A percentile compares a stretch with the other conserved stretches of the same genome.
phyloP scores from a whole-genome alignment of 2,329 filamentous ascomycete genomes.

The Alternaria ventricosa region DNA sequence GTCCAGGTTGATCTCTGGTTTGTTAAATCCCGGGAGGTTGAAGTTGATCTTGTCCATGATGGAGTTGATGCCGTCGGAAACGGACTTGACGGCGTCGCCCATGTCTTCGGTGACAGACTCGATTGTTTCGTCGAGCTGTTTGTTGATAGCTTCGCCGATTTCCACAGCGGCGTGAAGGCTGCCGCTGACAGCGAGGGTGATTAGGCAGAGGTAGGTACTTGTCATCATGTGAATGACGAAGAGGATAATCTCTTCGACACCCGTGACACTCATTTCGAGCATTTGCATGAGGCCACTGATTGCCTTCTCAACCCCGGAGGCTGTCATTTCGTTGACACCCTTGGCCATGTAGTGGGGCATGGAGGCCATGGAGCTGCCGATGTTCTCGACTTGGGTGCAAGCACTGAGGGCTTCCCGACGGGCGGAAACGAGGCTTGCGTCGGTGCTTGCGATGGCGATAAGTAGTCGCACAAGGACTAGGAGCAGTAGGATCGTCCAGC shows the following conservation, averaged over 20 bases:
- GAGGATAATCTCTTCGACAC: slow-evolving; percentile 83
- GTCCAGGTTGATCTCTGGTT: slow-evolving; percentile 69
- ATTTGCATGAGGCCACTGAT: slow-evolving; percentile 81
- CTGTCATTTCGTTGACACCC: slow-evolving; percentile 86
- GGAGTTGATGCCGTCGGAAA: slow-evolving; percentile 47
- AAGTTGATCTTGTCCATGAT: slow-evolving; percentile 51
- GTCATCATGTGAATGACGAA: slow-evolving; percentile 94
- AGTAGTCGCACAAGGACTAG: slow-evolving; percentile 84
- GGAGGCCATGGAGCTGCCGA: slow-evolving; percentile 94
- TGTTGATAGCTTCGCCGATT: slow-evolving; percentile 65
- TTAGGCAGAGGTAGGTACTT: slow-evolving; percentile 87
- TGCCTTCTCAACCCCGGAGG: slow-evolving; percentile 78
- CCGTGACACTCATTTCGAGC: slow-evolving; percentile 79
- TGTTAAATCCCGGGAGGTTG: slow-evolving; percentile 50
- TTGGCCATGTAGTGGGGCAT: slow-evolving; percentile 95
- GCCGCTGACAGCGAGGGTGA: slow-evolving; percentile 81
- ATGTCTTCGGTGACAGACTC: slow-evolving; percentile 63
- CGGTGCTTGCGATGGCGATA: slow-evolving; percentile 74
- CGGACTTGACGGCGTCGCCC: slow-evolving; percentile 45
- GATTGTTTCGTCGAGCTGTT: slow-evolving; percentile 68
- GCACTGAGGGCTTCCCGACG: slow-evolving; percentile 83
- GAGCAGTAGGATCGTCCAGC: slow-evolving; percentile 90
- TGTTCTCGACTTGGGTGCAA: slow-evolving; percentile 89
- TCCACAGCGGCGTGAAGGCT: slow-evolving; percentile 74
- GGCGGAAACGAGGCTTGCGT: slow-evolving; percentile 76